Conservation (phyloP, 805 yeast species). For the Myxozyma kluyveri region DNA sequence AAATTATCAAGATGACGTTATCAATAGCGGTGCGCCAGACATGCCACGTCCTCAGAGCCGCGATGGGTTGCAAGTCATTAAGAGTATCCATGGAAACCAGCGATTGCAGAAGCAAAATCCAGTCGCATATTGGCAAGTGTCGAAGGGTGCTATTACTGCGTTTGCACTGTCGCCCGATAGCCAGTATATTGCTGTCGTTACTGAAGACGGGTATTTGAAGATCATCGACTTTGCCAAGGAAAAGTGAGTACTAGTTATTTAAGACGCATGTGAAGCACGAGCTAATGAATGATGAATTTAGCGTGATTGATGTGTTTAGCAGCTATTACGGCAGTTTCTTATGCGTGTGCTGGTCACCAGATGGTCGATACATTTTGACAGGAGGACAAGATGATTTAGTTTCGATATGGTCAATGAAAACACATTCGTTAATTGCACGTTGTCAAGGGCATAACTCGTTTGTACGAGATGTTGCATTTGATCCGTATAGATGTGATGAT, state of each 20-base stretch:
- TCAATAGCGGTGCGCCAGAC: conserved; percentile 7
- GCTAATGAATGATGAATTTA: background rate
- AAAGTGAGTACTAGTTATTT: conserved; percentile 9
- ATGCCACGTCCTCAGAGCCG: conserved; percentile 4
- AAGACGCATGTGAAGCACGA: background rate
- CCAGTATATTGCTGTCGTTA: conserved; percentile 49
- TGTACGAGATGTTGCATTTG: conserved; percentile 49
- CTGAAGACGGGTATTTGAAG: conserved; percentile 64
- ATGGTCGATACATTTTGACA: conserved; percentile 45
- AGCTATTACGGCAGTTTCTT: conserved; percentile 66
- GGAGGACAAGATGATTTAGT: conserved; percentile 59
- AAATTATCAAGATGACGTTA: conserved; percentile 17
- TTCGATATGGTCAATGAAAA: conserved; percentile 43
- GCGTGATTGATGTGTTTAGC: conserved; percentile 53
- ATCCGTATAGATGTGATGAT: conserved; percentile 40
- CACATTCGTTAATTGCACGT: conserved; percentile 38
- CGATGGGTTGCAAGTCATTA: conserved; percentile 26
- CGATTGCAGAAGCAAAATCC: conserved; percentile 40
- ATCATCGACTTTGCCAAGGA: conserved; percentile 52
- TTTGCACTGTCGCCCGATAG: conserved; percentile 46
- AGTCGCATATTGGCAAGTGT: conserved; percentile 62
- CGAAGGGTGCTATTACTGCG: conserved; percentile 56
- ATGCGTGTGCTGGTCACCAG: conserved; percentile 54
- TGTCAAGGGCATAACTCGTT: conserved; percentile 55
- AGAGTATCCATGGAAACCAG: conserved; percentile 23